These are phyloP conservation scores for Cyclotella sp. DNA, from an alignment of 108 stramenopile genomes.

Conservation along the genomic window DNA sequence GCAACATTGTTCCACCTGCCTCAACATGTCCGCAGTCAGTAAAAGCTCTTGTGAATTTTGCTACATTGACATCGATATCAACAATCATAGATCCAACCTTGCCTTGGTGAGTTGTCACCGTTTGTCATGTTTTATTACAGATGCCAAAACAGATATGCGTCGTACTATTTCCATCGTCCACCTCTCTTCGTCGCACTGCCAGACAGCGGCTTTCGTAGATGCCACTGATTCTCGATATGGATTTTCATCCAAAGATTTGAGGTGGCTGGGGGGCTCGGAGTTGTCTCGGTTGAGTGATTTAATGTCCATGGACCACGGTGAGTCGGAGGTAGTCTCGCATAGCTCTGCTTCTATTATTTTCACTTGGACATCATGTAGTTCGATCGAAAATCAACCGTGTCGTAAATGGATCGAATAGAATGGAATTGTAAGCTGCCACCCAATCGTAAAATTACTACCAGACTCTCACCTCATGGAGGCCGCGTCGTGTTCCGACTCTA, in stretches of 20 bases:
- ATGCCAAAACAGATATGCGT: not conserved
- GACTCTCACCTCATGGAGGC: constrained; percentile 44
- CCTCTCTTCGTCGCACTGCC: not conserved
- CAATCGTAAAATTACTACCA: constrained; percentile 19
- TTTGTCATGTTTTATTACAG: not conserved
- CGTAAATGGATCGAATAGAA: constrained; percentile 1
- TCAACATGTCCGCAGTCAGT: constrained; percentile 29
- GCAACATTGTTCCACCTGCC: not conserved
- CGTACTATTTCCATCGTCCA: not conserved
- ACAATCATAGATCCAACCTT: constrained; percentile 50
- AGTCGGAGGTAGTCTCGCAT: constrained; percentile 29
- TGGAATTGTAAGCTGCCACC: constrained; percentile 41
- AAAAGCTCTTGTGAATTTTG: constrained; percentile 35
- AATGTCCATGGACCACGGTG: constrained; percentile 74
- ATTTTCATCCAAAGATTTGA: constrained; percentile 69
- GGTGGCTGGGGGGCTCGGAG: constrained; percentile 77
- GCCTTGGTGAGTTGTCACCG: constrained; percentile 26
- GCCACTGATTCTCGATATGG: constrained; percentile 84
- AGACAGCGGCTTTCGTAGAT: constrained; percentile 84
- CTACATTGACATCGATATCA: constrained; percentile 53
- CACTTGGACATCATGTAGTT: not conserved
- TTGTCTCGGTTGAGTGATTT: constrained; percentile 70
- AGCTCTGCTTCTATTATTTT: not conserved
- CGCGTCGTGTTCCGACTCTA: constrained; percentile 75
- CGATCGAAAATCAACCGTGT: constrained; percentile 17